Evolutionary conservation across 306 rosid genomes (phyloP).

Genomic region (Fagus crenata): DNA sequence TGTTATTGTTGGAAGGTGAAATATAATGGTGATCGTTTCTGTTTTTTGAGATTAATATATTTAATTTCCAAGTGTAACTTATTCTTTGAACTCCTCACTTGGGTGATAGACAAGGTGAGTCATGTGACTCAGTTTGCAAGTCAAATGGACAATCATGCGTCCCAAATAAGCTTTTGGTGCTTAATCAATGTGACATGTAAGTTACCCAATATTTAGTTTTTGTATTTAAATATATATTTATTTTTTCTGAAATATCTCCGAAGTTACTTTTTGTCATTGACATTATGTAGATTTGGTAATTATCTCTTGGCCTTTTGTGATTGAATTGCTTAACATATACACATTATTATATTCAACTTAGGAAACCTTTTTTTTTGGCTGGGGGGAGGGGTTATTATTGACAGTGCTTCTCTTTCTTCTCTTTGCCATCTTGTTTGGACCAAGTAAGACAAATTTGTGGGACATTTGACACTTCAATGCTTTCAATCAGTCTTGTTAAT

Average conservation of each 20-base stretch:
- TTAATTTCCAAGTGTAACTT: constrained; percentile 33
- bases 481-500: background rate
- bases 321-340: background rate
- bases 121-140: constrained; percentile 86
- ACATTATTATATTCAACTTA: background rate
- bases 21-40: constrained; percentile 19
- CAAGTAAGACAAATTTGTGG: background rate
- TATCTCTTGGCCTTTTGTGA: background rate
- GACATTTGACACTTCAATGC: background rate
- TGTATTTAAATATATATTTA: background rate
- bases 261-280: constrained; percentile 20
- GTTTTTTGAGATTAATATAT: constrained; percentile 1
- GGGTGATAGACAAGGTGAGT: constrained; percentile 75
- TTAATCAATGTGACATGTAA: constrained; percentile 88
- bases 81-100: constrained; percentile 40
- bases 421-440: background rate
- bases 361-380: background rate
- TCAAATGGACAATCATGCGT: constrained; percentile 84
- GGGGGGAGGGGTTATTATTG: background rate
- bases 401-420: background rate
- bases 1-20: constrained; percentile 86
- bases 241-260: constrained; percentile 22
- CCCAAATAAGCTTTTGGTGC: constrained; percentile 74
- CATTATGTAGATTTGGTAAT: background rate
- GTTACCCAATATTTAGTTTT: constrained; percentile 32